These are phyloP conservation scores for Coelastrella sp. DNA, from an alignment of 139 green algal species.

Conservation along the genomic window DNA sequence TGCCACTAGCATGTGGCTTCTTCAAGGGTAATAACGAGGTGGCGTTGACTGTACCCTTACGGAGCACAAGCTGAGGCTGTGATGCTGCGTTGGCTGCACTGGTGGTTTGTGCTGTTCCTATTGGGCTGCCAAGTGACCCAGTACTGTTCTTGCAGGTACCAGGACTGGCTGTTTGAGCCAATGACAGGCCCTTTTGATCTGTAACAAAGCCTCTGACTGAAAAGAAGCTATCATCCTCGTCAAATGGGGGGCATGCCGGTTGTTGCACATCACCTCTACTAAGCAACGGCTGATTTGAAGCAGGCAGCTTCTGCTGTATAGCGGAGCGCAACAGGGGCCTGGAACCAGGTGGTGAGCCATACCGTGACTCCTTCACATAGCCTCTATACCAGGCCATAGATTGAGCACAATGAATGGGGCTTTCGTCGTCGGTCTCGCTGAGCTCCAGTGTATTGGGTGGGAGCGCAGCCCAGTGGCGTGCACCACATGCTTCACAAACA, in stretches of 20 bases:
- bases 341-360: not conserved
- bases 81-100: too few relatives aligned
- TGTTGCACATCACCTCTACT: not conserved
- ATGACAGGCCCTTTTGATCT: not conserved
- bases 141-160: too few relatives aligned
- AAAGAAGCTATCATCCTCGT: not conserved
- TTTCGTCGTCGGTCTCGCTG: not conserved
- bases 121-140: too few relatives aligned
- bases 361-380: not conserved
- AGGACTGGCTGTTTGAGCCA: not conserved
- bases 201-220: not conserved
- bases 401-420: not conserved
- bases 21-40: too few relatives aligned
- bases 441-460: not conserved
- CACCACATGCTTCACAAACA: not conserved
- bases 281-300: not conserved
- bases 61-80: too few relatives aligned
- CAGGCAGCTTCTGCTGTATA: not conserved
- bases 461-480: not conserved
- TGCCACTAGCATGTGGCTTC: too few relatives aligned
- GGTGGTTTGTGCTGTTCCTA: too few relatives aligned
- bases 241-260: too few relatives aligned
- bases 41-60: too few relatives aligned
- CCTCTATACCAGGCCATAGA: slow-evolving; percentile 1
- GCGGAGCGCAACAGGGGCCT: not conserved